A percentile compares a stretch with the other conserved stretches of the same genome.
Conservation (phyloP, 108 stramenopile species). For the Fragilaria radians region DNA sequence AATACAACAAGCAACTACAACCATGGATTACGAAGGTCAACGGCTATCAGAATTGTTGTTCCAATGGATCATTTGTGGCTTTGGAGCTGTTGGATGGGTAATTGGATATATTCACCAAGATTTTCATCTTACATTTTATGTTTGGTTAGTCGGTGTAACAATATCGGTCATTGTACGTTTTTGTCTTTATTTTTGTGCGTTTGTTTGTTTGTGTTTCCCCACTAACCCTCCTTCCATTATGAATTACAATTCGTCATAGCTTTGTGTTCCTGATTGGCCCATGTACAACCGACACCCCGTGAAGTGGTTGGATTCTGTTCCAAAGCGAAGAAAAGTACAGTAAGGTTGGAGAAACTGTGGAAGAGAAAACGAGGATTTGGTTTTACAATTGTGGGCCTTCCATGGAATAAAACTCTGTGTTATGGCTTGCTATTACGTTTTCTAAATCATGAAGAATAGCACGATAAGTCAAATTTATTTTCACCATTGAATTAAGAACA, state of each 20-base stretch:
- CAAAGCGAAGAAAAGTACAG: conserved; percentile 36
- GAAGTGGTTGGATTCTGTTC: conserved; percentile 83
- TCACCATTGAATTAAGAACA: too few species aligned
- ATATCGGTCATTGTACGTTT: conserved; percentile 59
- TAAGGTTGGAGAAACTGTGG: background rate
- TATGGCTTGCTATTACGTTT: too few species aligned
- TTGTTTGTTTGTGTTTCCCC: background rate
- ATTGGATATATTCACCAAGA: conserved; percentile 83
- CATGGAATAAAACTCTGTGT: too few species aligned
- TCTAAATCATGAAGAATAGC: too few species aligned
- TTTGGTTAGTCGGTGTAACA: conserved; percentile 74
- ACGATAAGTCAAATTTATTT: too few species aligned
- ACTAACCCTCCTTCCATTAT: background rate
- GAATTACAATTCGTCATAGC: conserved; percentile 11
- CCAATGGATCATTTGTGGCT: conserved; percentile 72
- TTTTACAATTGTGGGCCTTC: too few species aligned
- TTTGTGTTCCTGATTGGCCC: conserved; percentile 90
- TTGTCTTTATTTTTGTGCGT: background rate
- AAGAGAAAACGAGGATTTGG: too few species aligned
- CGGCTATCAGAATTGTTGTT: conserved; percentile 75
- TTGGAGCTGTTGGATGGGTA: conserved; percentile 83
- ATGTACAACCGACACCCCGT: conserved; percentile 84
- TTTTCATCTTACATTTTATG: conserved; percentile 76
- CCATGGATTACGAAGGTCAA: conserved; percentile 89
- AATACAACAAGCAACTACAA: conserved; percentile 5